These are phyloP conservation scores for Heliamphora pulchella DNA, from an alignment of 179 eudicot genomes.

Conservation along the genomic window DNA sequence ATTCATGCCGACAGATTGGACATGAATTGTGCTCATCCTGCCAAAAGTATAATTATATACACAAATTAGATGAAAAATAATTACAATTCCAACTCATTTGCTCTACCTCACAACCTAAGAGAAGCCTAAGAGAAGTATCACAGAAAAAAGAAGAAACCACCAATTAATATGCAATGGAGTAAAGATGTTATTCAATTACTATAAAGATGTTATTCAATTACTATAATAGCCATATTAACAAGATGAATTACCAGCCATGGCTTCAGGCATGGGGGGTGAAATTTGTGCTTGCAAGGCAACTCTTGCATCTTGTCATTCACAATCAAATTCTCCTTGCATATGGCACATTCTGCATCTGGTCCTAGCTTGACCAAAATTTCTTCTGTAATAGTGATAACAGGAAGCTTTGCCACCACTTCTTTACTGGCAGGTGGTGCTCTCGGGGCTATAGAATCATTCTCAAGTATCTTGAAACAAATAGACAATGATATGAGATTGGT, in stretches of 20 bases:
- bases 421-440: slow-evolving; percentile 91
- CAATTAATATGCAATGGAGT: background rate
- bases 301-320: slow-evolving; percentile 81
- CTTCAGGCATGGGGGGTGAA: slow-evolving; percentile 85
- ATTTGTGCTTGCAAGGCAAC: slow-evolving; percentile 81
- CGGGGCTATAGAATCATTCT: slow-evolving; percentile 24
- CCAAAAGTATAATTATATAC: background rate
- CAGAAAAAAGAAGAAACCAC: background rate
- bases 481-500: background rate
- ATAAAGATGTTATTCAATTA: background rate
- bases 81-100: background rate
- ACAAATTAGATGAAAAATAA: background rate
- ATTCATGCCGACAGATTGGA: slow-evolving; percentile 82
- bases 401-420: slow-evolving; percentile 75
- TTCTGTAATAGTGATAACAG: slow-evolving; percentile 53
- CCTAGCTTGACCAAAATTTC: slow-evolving; percentile 48
- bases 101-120: no score
- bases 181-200: background rate
- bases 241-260: slow-evolving; percentile 65
- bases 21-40: slow-evolving; percentile 91
- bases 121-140: background rate
- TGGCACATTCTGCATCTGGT: slow-evolving; percentile 69
- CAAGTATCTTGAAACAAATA: slow-evolving; percentile 25
- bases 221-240: background rate
- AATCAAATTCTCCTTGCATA: slow-evolving; percentile 73